A percentile compares a stretch with the other conserved stretches of the same genome.
These are phyloP conservation scores for Lepidium aucheri DNA, from an alignment of 345 rosid species.

Conservation along the genomic window DNA sequence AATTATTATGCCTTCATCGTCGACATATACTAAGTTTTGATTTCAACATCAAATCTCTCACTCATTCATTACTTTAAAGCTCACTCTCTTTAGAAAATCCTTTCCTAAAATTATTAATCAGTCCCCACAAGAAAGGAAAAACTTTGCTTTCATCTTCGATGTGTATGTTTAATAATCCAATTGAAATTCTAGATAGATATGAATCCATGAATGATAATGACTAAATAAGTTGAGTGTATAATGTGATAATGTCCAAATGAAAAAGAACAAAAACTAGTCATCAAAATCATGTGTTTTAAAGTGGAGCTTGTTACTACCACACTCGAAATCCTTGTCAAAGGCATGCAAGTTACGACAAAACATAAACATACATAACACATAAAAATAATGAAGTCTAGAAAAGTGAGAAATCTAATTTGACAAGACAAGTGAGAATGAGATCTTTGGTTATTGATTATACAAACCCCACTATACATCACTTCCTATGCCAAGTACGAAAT, in stretches of 20 bases:
- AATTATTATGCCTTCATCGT: background rate
- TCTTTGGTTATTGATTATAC: conserved; percentile 18
- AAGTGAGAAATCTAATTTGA: conserved; percentile 10
- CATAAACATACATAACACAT: background rate
- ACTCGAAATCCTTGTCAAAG: background rate
- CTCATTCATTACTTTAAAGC: background rate
- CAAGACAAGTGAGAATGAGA: conserved; percentile 21
- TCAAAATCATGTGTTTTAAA: conserved; percentile 26
- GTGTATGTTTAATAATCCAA: background rate
- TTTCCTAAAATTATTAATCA: background rate
- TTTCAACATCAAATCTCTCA: background rate
- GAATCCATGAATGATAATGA: background rate
- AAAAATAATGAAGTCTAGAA: background rate
- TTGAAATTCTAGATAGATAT: conserved; percentile 7
- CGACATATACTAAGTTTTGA: background rate
- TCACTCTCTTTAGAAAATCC: background rate
- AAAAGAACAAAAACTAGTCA: conserved; percentile 28
- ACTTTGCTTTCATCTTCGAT: background rate
- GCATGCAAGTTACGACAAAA: conserved; percentile 30
- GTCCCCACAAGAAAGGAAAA: no score
- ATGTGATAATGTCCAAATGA: conserved; percentile 28
- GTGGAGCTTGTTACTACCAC: conserved; percentile 23
- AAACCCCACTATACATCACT: conserved; percentile 17
- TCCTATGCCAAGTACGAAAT: background rate
- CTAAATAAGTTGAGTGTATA: conserved; percentile 7